These are phyloP conservation scores for Jamesozyma rosinii DNA, from an alignment of 805 yeast genomes.

Conservation along the genomic window DNA sequence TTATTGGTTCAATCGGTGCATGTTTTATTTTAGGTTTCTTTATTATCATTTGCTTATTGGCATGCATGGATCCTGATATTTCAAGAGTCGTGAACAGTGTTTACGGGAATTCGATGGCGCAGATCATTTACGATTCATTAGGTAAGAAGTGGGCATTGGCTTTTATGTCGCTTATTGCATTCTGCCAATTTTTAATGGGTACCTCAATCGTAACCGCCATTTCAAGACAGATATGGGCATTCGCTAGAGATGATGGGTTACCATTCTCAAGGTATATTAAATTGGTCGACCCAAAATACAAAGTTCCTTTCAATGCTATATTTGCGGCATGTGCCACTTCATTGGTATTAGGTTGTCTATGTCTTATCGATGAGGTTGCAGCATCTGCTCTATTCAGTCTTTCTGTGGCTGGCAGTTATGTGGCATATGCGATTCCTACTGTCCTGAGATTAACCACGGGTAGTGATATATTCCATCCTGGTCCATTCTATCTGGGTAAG, in stretches of 20 bases:
- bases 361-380: slow-evolving; percentile 35
- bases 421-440: slow-evolving; percentile 36
- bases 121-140: slow-evolving; percentile 49
- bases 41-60: slow-evolving; percentile 44
- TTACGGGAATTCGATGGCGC: slow-evolving; percentile 56
- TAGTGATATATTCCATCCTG: slow-evolving; percentile 46
- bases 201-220: slow-evolving; percentile 52
- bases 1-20: slow-evolving; percentile 44
- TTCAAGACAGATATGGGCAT: slow-evolving; percentile 66
- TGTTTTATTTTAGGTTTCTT: slow-evolving; percentile 54
- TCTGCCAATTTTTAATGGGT: slow-evolving; percentile 60
- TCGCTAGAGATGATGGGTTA: slow-evolving; percentile 67
- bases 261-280: slow-evolving; percentile 52
- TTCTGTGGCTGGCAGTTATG: slow-evolving; percentile 35
- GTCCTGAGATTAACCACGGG: slow-evolving; percentile 37
- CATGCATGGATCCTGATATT: slow-evolving; percentile 44
- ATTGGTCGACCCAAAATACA: slow-evolving; percentile 43
- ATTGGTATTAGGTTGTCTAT: slow-evolving; percentile 33
- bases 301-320: slow-evolving; percentile 65
- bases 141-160: slow-evolving; percentile 61
- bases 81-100: slow-evolving; percentile 33
- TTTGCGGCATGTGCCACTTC: slow-evolving; percentile 33
- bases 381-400: slow-evolving; percentile 38
- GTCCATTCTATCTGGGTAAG: slow-evolving; percentile 56
- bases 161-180: slow-evolving; percentile 49